Conservation (phyloP, 73 alveolate species). For the Blepharisma japonicum region DNA sequence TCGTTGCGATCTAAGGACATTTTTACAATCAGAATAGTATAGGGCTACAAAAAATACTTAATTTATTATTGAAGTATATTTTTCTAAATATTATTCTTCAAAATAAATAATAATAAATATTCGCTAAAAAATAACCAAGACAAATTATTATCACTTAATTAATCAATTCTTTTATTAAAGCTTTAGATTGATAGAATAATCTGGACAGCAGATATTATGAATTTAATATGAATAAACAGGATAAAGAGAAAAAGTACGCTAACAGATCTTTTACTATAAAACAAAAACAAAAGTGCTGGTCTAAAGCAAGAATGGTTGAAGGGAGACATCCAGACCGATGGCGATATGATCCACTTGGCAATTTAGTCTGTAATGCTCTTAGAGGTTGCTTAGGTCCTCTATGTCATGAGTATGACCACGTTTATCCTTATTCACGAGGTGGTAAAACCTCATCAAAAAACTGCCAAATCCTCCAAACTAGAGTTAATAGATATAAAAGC, state of each 20-base stretch:
- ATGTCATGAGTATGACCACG: constrained; percentile 98
- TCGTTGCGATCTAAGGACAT: too few species aligned
- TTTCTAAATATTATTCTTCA: too few species aligned
- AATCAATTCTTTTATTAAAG: too few species aligned
- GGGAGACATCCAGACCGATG: constrained; percentile 93
- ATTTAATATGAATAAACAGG: too few species aligned
- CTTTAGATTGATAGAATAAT: too few species aligned
- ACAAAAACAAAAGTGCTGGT: constrained; percentile 27
- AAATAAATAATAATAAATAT: too few species aligned
- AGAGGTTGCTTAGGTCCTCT: constrained; percentile 87
- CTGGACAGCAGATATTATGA: too few species aligned
- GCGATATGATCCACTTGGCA: constrained; percentile 95
- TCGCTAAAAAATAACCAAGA: too few species aligned
- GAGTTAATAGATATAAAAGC: constrained; percentile 83
- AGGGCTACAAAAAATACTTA: too few species aligned
- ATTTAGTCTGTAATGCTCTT: constrained; percentile 78
- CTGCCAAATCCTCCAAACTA: constrained; percentile 92
- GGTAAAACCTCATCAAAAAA: constrained; percentile 82
- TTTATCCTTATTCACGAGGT: constrained; percentile 94
- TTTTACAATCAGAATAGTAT: too few species aligned
- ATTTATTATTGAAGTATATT: too few species aligned
- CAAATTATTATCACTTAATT: too few species aligned
- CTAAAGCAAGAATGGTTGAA: constrained; percentile 62
- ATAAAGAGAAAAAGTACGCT: neutral
- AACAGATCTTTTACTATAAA: neutral